Percentiles rank a stretch among this genome's conserved stretches.
Evolutionary conservation across 78 protist species (phyloP).

Genomic region (Dictyostelium citrinum): DNA sequence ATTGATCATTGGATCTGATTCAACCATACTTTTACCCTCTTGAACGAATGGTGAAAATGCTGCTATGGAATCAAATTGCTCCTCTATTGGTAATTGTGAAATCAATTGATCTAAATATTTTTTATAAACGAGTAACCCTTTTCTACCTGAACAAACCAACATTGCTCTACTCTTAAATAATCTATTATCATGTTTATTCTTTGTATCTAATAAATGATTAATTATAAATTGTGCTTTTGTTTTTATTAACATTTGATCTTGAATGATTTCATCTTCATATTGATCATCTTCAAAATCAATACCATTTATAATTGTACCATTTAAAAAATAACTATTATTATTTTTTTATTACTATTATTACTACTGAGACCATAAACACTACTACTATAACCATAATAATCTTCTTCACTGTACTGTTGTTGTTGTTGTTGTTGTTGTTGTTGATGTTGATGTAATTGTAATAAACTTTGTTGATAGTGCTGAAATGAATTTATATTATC

Average conservation of each 20-base stretch:
- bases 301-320: neutral
- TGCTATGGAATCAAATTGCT: slow-evolving; percentile 56
- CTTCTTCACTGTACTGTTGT: neutral
- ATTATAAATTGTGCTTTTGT: slow-evolving; percentile 41
- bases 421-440: neutral
- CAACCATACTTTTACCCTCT: slow-evolving; percentile 35
- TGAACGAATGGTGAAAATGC: slow-evolving; percentile 44
- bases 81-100: neutral
- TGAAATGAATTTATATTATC: neutral
- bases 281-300: neutral
- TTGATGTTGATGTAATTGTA: neutral
- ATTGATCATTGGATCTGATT: slow-evolving; percentile 54
- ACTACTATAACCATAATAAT: neutral
- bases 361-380: neutral
- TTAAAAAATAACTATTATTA: neutral
- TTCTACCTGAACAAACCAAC: slow-evolving; percentile 68
- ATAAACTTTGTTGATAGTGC: neutral
- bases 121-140: slow-evolving; percentile 32
- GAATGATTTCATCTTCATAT: slow-evolving; percentile 10
- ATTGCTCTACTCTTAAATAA: slow-evolving; percentile 44
- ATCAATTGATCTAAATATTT: slow-evolving; percentile 29
- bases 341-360: neutral
- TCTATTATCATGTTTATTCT: neutral
- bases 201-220: slow-evolving; percentile 19
- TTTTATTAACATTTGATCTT: slow-evolving; percentile 24